These are phyloP conservation scores for Helotiales sp. DNA, from an alignment of 2,329 filamentous ascomycete species.

Conservation along the genomic window DNA sequence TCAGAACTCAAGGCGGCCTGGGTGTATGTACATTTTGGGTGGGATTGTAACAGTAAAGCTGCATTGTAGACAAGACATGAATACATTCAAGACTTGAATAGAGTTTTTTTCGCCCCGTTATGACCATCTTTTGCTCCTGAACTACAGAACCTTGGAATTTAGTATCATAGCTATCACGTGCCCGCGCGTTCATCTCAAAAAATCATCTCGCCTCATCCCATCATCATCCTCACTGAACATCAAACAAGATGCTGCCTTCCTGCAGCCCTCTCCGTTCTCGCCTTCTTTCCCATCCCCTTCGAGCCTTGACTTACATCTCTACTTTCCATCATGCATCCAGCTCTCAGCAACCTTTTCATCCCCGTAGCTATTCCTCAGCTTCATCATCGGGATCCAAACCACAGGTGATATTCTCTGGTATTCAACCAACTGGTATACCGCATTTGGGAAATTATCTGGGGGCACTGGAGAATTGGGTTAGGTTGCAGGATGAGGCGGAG, in stretches of 20 bases:
- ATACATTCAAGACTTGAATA: neutral
- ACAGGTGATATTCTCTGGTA: constrained; percentile 83
- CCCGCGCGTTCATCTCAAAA: constrained; percentile 18
- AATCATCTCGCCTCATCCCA: constrained; percentile 2
- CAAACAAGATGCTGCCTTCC: constrained; percentile 7
- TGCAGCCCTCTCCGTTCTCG: neutral
- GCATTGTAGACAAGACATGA: neutral
- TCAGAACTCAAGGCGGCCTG: neutral
- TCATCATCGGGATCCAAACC: neutral
- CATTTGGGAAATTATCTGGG: constrained; percentile 96
- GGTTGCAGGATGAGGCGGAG: constrained; percentile 66
- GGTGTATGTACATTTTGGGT: constrained; percentile 1
- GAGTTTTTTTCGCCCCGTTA: neutral
- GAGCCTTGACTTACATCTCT: neutral
- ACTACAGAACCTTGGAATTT: neutral
- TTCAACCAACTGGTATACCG: constrained; percentile 92
- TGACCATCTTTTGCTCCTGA: neutral
- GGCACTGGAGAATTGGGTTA: constrained; percentile 83
- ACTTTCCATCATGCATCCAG: neutral
- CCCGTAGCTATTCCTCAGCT: constrained; percentile 1
- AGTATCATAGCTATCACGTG: constrained; percentile 23
- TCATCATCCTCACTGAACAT: neutral
- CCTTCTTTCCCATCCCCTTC: constrained; percentile 6
- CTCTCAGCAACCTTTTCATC: neutral
- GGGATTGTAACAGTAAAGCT: constrained; percentile 7